Base-by-base conservation (phyloP, 345 rosid genomes). In the Psidium guajava region DNA sequence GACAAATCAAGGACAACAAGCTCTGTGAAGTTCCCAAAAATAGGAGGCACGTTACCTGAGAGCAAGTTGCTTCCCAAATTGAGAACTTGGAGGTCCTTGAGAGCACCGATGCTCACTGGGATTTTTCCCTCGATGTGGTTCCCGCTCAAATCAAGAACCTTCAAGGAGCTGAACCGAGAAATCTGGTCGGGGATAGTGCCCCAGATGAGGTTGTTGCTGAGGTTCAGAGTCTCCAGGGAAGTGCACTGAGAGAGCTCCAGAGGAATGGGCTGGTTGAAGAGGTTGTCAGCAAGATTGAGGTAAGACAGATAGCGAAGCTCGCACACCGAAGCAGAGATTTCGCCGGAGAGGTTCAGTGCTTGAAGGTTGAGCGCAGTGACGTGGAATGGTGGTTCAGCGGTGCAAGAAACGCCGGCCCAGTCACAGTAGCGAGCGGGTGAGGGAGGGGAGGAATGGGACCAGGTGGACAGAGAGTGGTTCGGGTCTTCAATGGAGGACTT, bases 381-480 rank as follows among this genome's bases (percentile, higher is more conserved):
- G 87, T 88, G 88, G 82, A 91, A 93, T 22, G 89, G 82, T 82
- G 95, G 88, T 24, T 93, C 61, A 80, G 91, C 52, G 40, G 87
- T 88, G 87, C 99, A 96, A 22, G 93, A 90, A 83, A 96, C 87
- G 40, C 98, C 99, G 64, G 98, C 90, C 99, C 99, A 96, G 91
- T 93, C 92, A 91, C 99, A 96, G 80, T 69, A 69, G 47, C 9
- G 25, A 69, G 80, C 25, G 88, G 92, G 89, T 82, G 93, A 98
- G 85, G 81, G 77, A 55, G 83, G 82, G 1, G 97, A 95, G 69
- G 86, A 73, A 84, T 87, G 90, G 56, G 95, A 92, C 99, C 98
- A 96, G 83, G 85, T 86, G 86, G 97, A 94, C 81, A 96, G 98
- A 83, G 93, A 90, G 85, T 86, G 83, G 69, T 89, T 91, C n/a